phyloP scores from a whole-genome alignment of 1,284 basidiomycete genomes.

The Macrocystidia cucumis region DNA sequence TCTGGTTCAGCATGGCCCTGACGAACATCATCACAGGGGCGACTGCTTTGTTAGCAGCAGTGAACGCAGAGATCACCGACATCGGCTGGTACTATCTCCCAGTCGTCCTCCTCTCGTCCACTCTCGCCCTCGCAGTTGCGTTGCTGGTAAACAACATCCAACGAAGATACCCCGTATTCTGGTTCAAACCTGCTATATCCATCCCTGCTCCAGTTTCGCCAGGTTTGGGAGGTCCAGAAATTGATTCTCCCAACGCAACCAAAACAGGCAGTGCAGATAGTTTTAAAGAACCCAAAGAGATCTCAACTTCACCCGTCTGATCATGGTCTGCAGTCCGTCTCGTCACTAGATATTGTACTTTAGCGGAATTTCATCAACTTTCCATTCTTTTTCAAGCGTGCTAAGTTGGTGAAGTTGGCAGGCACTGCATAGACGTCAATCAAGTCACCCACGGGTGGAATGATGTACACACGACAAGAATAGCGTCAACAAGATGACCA shows the following conservation, averaged over 20 bases:
- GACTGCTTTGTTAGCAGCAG: constrained; percentile 37
- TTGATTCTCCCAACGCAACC: constrained; percentile 1
- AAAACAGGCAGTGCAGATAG: no score
- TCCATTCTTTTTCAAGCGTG: no score
- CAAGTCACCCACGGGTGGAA: no score
- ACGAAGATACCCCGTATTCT: constrained; percentile 49
- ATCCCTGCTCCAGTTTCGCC: constrained; percentile 12
- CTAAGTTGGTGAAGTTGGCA: no score
- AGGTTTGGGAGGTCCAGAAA: constrained; percentile 11
- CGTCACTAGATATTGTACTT: no score
- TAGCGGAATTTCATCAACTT: no score
- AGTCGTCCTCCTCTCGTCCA: constrained; percentile 44
- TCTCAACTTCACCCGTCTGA: no score
- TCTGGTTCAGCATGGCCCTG: background rate
- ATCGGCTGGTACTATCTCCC: constrained; percentile 60
- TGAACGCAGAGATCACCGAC: constrained; percentile 33
- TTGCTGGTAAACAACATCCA: constrained; percentile 53
- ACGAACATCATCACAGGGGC: constrained; percentile 19
- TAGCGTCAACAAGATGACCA: no score
- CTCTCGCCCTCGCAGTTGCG: constrained; percentile 42
- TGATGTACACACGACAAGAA: no score
- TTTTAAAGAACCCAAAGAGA: no score
- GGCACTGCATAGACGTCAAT: no score
- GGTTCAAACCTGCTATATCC: constrained; percentile 26
- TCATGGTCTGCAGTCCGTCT: no score